Percentiles rank a stretch among this genome's conserved stretches.
Conservation (phyloP, 2,329 filamentous ascomycete genomes). For the Paecilomyces formosus region DNA sequence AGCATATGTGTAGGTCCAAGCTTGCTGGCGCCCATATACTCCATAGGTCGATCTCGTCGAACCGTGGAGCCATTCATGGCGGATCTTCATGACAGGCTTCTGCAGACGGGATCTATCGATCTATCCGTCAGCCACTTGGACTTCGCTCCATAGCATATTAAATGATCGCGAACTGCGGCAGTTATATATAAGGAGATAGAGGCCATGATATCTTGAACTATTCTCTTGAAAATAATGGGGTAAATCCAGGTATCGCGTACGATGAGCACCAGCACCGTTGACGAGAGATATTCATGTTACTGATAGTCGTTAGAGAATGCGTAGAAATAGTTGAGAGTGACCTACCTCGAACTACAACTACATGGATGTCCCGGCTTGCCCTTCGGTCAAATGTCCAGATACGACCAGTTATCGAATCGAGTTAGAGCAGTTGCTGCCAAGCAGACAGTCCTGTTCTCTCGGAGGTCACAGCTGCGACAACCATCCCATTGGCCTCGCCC, state of each 20-base stretch:
- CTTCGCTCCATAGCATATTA: neutral
- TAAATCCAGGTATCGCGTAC: neutral
- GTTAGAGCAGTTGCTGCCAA: neutral
- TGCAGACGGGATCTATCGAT: neutral
- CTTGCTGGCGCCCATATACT: neutral
- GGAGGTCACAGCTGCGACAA: neutral
- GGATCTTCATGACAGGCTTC: neutral
- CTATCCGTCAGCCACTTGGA: neutral
- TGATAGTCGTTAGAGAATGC: neutral
- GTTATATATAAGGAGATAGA: neutral
- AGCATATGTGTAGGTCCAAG: neutral
- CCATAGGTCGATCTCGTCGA: neutral
- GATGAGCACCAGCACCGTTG: neutral
- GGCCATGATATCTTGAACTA: neutral
- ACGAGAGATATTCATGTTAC: neutral
- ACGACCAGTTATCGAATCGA: neutral
- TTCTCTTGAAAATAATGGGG: neutral
- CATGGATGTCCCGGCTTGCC: neutral
- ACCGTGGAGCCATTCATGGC: neutral
- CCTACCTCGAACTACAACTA: neutral
- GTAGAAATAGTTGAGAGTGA: neutral
- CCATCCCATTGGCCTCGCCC: neutral
- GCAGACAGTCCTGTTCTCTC: neutral
- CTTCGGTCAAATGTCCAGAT: neutral
- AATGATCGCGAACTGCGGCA: neutral